phyloP scores from a whole-genome alignment of 192 early-diverging fungal genomes.

The Umbelopsis sp. region DNA sequence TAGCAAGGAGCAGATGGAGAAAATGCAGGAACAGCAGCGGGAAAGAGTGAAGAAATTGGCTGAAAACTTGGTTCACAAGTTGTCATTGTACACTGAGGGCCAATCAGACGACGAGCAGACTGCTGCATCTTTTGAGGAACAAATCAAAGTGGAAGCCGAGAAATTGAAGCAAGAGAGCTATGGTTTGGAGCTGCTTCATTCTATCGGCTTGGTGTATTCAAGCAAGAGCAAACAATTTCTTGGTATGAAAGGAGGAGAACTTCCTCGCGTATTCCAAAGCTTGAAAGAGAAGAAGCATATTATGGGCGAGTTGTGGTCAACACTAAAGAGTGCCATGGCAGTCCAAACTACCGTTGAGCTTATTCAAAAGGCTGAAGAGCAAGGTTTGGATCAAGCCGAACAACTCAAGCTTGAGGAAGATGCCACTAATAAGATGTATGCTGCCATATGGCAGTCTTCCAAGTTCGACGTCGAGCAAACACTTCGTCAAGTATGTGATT shows the following conservation, averaged over 20 bases:
- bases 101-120: slow-evolving; percentile 50
- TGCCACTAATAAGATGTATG: slow-evolving; percentile 32
- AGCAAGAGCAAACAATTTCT: slow-evolving; percentile 77
- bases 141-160: slow-evolving; percentile 74
- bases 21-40: slow-evolving; percentile 54
- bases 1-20: slow-evolving; percentile 57
- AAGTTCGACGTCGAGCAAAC: slow-evolving; percentile 45
- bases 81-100: slow-evolving; percentile 71
- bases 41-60: slow-evolving; percentile 64
- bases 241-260: slow-evolving; percentile 47
- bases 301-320: slow-evolving; percentile 40
- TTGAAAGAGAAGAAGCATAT: slow-evolving; percentile 57
- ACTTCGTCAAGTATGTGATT: slow-evolving; percentile 40
- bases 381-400: slow-evolving; percentile 38
- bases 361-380: slow-evolving; percentile 33
- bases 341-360: slow-evolving; percentile 31
- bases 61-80: slow-evolving; percentile 67
- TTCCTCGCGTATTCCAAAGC: slow-evolving; percentile 39
- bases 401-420: slow-evolving; percentile 43
- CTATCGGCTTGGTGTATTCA: slow-evolving; percentile 80
- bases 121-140: slow-evolving; percentile 61
- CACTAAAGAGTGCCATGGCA: slow-evolving; percentile 37
- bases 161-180: slow-evolving; percentile 79
- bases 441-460: slow-evolving; percentile 44
- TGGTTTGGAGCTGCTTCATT: slow-evolving; percentile 84